Evolutionary conservation across 805 yeast species (phyloP), one percentile per base, ranked within the genome.

Genomic region (Clavispora santaluciae): DNA sequence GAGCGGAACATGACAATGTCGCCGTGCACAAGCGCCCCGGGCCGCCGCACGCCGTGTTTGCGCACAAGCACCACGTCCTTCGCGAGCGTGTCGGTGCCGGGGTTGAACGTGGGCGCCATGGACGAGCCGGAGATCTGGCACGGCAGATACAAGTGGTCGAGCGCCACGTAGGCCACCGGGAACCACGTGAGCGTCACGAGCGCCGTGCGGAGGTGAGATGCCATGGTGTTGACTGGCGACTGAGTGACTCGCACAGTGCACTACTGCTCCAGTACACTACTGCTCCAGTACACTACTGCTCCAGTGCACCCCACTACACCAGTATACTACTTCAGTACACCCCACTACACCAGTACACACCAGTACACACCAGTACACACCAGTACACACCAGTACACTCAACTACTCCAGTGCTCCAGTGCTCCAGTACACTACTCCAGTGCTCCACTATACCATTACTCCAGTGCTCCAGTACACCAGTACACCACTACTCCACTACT

Each of bases 61-160:
- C 83, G 78, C 13, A 90, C 67, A 3, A 86, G 51, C 1, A 86
- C 88, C 63, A 82, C 74, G 53, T 83, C 89, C 5, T 66, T 66
- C 42, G 62, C 50, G 49, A 69, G 59, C 40, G 66, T 60, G 48
- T 62, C 61, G 34, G 61, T 72, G 16, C 75, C 76, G 0, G 95
- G 91, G 60, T 90, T 90, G 54, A 89, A 75, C 0, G 95, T 78
- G 1, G 97, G 97, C 39, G 85, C 72, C 98, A 90, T 90, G 18
- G 95, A 86, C 29, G 74, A 63, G 1, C 98, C 98, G 33, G 81
- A 75, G 13, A 89, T 76, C 60, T 79, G 76, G 12, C 86, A 86
- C 21, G 89, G 73, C 62, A 80, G 88, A 38, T 76, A 79, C 9
- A 81, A 79, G 56, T 83, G 86, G 47, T 86, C 87, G 28, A 79